These are phyloP conservation scores for Cubamyces lactineus DNA, from an alignment of 768 basidiomycete genomes.

Conservation along the genomic window DNA sequence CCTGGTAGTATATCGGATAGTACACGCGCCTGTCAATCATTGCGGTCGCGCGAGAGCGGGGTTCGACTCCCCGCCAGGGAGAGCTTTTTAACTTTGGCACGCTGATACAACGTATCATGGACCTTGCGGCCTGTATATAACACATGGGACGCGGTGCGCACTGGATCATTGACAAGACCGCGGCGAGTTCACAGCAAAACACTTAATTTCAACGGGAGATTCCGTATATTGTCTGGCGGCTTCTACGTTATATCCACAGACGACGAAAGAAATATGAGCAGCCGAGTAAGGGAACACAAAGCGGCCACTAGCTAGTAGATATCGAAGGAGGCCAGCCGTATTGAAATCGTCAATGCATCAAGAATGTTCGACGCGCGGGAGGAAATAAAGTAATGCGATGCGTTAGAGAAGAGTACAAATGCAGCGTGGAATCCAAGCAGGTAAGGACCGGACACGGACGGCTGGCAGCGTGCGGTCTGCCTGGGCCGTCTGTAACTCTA, in stretches of 20 bases:
- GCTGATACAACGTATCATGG: no score
- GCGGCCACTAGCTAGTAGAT: slow-evolving; percentile 9
- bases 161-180: no score
- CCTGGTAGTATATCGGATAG: slow-evolving; percentile 33
- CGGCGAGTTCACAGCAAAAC: no score
- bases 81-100: neutral
- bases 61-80: slow-evolving; percentile 41
- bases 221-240: slow-evolving; percentile 6
- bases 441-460: slow-evolving; percentile 20
- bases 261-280: slow-evolving; percentile 8
- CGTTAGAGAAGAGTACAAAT: slow-evolving; percentile 11
- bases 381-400: slow-evolving; percentile 8
- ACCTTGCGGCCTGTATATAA: no score
- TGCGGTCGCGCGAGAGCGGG: slow-evolving; percentile 37
- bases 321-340: slow-evolving; percentile 9
- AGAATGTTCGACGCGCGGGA: slow-evolving; percentile 2
- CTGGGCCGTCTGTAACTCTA: slow-evolving; percentile 3
- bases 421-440: slow-evolving; percentile 3
- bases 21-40: slow-evolving; percentile 30
- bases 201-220: neutral
- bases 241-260: slow-evolving; percentile 13
- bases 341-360: neutral
- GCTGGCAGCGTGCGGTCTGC: neutral
- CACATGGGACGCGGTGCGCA: no score
- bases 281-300: slow-evolving; percentile 3